Evolutionary conservation across 73 alveolate genomes (phyloP).

Genomic region (Urostyla sp.): DNA sequence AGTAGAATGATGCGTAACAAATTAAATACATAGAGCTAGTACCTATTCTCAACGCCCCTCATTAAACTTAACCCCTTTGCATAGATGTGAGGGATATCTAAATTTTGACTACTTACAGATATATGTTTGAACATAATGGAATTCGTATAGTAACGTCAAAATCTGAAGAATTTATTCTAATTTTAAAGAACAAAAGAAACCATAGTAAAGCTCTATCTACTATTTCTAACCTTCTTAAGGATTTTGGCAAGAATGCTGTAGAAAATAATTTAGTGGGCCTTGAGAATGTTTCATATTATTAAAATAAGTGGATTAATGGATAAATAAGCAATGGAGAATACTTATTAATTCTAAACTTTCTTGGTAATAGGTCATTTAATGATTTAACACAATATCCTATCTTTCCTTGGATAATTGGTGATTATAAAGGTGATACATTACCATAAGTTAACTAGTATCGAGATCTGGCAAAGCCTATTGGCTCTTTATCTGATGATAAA

Average conservation of each 20-base stretch:
- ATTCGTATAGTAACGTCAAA: conserved; percentile 8
- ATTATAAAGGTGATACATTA: conserved; percentile 57
- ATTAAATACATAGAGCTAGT: background rate
- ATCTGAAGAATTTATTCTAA: background rate
- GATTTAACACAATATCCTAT: conserved; percentile 87
- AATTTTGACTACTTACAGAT: conserved; percentile 14
- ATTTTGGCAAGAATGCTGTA: background rate
- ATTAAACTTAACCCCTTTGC: background rate
- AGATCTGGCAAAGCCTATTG: conserved; percentile 98
- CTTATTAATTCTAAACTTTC: conserved; percentile 70
- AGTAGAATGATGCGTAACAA: background rate
- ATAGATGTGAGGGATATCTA: conserved; percentile 7
- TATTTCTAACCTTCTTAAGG: background rate
- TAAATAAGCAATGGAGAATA: conserved; percentile 75
- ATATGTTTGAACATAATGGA: conserved; percentile 29
- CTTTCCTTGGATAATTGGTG: conserved; percentile 85
- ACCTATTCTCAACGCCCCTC: conserved; percentile 58
- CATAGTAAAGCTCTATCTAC: background rate
- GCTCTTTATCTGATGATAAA: conserved; percentile 95
- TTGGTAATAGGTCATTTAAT: conserved; percentile 74
- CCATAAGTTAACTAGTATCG: conserved; percentile 78
- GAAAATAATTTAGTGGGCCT: background rate
- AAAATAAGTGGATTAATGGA: conserved; percentile 46
- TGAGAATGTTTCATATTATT: background rate
- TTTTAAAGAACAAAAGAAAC: background rate